Base-by-base conservation (phyloP, 257 asterid genomes). In the Solanum appendiculatum region DNA sequence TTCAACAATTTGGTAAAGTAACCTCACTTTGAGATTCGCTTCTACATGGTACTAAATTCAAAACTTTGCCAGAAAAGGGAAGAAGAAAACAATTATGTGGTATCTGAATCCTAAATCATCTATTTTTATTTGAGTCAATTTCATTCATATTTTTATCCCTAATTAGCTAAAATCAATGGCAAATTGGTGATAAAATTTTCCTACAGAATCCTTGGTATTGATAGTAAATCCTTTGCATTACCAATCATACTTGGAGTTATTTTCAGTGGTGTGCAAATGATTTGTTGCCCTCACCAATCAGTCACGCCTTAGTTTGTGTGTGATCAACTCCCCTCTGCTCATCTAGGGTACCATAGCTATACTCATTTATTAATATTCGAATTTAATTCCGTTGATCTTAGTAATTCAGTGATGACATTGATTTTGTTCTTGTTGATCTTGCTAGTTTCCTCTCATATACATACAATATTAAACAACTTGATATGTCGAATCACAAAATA, bases 181-280 rank as follows among this genome's bases (percentile, higher is more conserved):
- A 6, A 70, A 31, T 70, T 5, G 5, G 21, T 82, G 77, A 68
- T 72, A 54, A 20, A n/a, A 84, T 23, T 37, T 87, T 25, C 89
- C 87, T 13, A 69, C 58, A 23, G 89, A 87, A 39, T 87, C 85
- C 31, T 87, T 87, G 87, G 87, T 56, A 48, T 13, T 84, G 64
- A 83, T 87, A 75, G 73, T 87, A 68, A 83, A 60, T 29, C 20
- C 15, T 7, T 66, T 84, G 10, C 9, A 46, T 83, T 69, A 66
- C 83, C 54, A 73, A 60, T 69, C 69, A 63, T 21, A 83, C 15
- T 74, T 87, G 5, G 81, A 87, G 25, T 86, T 87, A 33, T 34
- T 87, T 18, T 87, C 89, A 58, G 18, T 74, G 48, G 89, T 87
- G 2, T 84, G 56, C 85, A 84, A 87, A 25, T 85, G 63, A 40